These are phyloP conservation scores for Jaltomata sinuosa DNA, from an alignment of 257 asterid species.

Conservation along the genomic window DNA sequence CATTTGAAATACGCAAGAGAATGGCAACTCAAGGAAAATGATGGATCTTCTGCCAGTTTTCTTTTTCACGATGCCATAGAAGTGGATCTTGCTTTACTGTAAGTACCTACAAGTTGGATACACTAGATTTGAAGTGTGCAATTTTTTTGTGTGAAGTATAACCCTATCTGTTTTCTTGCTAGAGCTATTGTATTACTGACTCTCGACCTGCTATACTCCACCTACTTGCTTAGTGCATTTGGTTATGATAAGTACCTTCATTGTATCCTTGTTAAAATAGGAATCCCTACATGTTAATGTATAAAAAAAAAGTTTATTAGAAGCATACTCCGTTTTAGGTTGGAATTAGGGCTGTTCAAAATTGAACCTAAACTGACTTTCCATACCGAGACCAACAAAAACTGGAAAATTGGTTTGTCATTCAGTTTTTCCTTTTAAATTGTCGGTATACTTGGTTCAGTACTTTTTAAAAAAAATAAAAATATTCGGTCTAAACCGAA, in stretches of 20 bases:
- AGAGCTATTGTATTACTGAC: neutral
- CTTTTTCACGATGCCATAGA: neutral
- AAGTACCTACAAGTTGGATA: neutral
- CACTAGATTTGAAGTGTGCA: neutral
- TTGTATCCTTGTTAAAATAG: neutral
- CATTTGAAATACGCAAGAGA: constrained; percentile 79
- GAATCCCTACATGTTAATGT: neutral
- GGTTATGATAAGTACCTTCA: neutral
- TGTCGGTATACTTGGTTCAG: neutral
- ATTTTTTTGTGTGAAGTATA: neutral
- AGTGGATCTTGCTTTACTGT: neutral
- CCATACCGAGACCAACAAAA: neutral
- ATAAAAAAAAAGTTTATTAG: neutral
- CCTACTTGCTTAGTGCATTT: neutral
- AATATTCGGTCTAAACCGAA: neutral
- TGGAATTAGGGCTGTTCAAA: neutral
- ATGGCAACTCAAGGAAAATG: constrained; percentile 53
- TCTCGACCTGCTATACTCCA: neutral
- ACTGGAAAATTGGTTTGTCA: neutral
- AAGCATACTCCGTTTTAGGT: neutral
- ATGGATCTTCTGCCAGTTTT: constrained; percentile 4
- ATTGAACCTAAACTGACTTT: neutral
- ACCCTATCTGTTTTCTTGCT: neutral
- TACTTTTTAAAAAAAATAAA: neutral
- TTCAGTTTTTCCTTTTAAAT: neutral